A percentile compares a stretch with the other conserved stretches of the same genome.
phyloP scores from a whole-genome alignment of 768 basidiomycete genomes.

The Suillus cothurnatus region DNA sequence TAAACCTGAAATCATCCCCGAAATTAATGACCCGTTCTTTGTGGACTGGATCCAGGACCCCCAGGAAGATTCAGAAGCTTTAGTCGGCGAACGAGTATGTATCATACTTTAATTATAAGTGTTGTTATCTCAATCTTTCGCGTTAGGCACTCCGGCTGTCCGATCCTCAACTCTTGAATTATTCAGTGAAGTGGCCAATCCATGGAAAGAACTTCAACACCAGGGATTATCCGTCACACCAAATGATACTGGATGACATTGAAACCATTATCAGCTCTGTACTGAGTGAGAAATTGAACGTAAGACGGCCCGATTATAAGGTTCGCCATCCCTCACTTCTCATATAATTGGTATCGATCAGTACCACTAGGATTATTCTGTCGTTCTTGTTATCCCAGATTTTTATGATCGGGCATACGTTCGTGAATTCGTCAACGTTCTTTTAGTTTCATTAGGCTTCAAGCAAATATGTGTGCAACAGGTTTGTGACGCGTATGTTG shows the following conservation, averaged over 20 bases:
- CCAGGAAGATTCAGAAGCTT: slow-evolving; percentile 43
- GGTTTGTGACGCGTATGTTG: slow-evolving; percentile 39
- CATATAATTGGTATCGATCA: background rate
- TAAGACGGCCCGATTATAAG: slow-evolving; percentile 58
- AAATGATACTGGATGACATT: slow-evolving; percentile 76
- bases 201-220: slow-evolving; percentile 82
- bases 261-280: slow-evolving; percentile 65
- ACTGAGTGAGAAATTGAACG: slow-evolving; percentile 61
- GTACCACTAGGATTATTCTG: slow-evolving; percentile 72
- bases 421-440: slow-evolving; percentile 69
- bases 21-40: slow-evolving; percentile 79
- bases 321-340: slow-evolving; percentile 38
- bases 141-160: slow-evolving; percentile 68
- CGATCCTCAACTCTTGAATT: slow-evolving; percentile 68
- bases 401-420: slow-evolving; percentile 86
- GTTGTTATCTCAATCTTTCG: slow-evolving; percentile 14
- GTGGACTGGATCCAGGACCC: slow-evolving; percentile 80
- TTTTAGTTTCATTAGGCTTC: slow-evolving; percentile 84
- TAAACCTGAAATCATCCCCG: slow-evolving; percentile 82
- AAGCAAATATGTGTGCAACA: slow-evolving; percentile 93
- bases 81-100: slow-evolving; percentile 73
- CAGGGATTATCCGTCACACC: slow-evolving; percentile 70
- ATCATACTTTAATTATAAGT: background rate
- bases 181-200: slow-evolving; percentile 81
- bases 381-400: slow-evolving; percentile 89